Percentiles rank a stretch among this genome's conserved stretches.
Evolutionary conservation across 208 protist genomes (phyloP).

Genomic region (Leishmania martiniquensis): DNA sequence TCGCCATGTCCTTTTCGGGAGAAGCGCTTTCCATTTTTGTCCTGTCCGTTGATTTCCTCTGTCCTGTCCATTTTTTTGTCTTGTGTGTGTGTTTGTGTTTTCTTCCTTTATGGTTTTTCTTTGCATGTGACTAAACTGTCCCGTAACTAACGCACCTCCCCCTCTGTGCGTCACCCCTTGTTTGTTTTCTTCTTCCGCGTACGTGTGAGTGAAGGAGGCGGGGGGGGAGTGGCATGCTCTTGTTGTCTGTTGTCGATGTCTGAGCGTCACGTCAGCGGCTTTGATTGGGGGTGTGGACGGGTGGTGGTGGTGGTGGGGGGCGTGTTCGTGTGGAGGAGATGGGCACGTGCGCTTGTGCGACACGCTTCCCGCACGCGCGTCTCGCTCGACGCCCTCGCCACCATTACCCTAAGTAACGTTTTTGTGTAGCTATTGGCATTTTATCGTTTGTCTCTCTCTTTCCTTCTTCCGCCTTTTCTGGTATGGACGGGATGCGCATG

Average conservation of each 20-base stretch:
- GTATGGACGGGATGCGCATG: not conserved
- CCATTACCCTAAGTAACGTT: not conserved
- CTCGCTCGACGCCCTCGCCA: not conserved
- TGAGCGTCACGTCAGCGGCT: not conserved
- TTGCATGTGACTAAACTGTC: not conserved
- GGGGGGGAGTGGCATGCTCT: no score
- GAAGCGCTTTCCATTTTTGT: not conserved
- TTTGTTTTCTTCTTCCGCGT: not conserved
- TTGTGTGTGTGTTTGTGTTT: not conserved
- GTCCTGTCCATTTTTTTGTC: not conserved
- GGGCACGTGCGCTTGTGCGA: not conserved
- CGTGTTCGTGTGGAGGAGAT: not conserved
- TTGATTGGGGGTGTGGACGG: no score
- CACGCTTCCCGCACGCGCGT: not conserved
- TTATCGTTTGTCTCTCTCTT: not conserved
- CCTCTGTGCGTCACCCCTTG: not conserved
- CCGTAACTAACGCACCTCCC: not conserved
- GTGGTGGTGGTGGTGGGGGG: not conserved
- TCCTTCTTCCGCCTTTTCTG: not conserved
- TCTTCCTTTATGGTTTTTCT: not conserved
- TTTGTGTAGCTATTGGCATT: not conserved
- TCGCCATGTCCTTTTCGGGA: no score
- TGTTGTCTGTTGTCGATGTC: not conserved
- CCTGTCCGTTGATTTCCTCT: no score
- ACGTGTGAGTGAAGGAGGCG: no score